Evolutionary conservation across 2,329 filamentous ascomycete species (phyloP), one percentile per base, ranked within the genome.

Genomic region (Diaporthe velutina): DNA sequence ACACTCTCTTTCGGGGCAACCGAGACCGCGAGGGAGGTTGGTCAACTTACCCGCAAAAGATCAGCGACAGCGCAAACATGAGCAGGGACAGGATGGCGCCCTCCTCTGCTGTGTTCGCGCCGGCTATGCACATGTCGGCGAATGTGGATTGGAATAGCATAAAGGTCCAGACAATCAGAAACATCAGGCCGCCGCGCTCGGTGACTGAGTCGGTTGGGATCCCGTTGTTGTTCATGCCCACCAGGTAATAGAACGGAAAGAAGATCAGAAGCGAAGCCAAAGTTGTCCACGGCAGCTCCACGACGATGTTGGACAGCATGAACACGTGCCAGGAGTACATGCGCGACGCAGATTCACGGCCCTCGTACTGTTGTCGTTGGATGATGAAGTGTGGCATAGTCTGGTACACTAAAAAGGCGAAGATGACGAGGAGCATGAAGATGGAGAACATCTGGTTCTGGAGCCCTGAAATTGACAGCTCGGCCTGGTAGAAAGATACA

Each of bases 361-460:
- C 91, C 83, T 94, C 92, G 81, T 93, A 94, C 0, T 94, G 85
- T 28, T 90, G 87, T 71, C 93, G 89, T 79, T 93, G 92, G 17
- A 89, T 88, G 74, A 94, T 90, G 78, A 94, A 94, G 77, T 92
- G 91, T 5, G 93, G 93, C 92, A 94, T 93, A 76, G 91, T 90
- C 78, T 92, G 90, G 79, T 92, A 90, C 19, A 89, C 86, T 64
- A 92, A 84, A 76, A 91, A 89, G 75, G 91, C 90, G 80, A 94
- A 94, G 80, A 94, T 90, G 35, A 91, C 94, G 78, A 91, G 83
- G 70, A 93, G 83, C 88, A 93, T 92, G 86, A 94, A 94, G 75
- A 93, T 90, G 78, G 88, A 88, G 81, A 94, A 94, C 83, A 93
- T 89, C 76, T 93, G 91, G 81, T 93, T 93, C 80, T 93, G 91